Conservation (phyloP, 1,139 yeast genomes). For the Pichia sp. region DNA sequence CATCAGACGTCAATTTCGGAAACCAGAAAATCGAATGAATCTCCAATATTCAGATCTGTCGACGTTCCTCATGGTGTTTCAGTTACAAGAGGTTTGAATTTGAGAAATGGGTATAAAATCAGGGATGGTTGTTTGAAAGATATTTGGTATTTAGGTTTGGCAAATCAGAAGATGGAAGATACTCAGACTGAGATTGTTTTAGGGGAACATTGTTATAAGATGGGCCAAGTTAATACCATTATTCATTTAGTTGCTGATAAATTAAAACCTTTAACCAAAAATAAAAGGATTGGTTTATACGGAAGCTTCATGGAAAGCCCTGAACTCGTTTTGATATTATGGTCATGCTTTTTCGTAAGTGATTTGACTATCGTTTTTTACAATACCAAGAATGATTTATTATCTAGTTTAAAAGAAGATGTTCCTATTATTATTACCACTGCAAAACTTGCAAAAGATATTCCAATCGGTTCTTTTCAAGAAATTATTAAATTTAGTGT, state of each 20-base stretch:
- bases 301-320: conserved; percentile 16
- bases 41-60: conserved; percentile 60
- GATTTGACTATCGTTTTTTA: conserved; percentile 22
- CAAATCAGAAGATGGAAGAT: conserved; percentile 8
- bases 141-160: conserved; percentile 45
- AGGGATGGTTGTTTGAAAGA: conserved; percentile 68
- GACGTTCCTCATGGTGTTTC: conserved; percentile 58
- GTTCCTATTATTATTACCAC: conserved; percentile 15
- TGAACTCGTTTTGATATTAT: conserved; percentile 20
- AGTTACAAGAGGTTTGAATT: conserved; percentile 58
- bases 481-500: conserved; percentile 6
- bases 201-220: conserved; percentile 5
- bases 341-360: conserved; percentile 25
- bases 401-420: conserved; percentile 5
- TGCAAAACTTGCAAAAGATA: conserved; percentile 2
- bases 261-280: conserved; percentile 5
- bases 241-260: conserved; percentile 16
- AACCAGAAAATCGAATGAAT: conserved; percentile 51
- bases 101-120: conserved; percentile 55
- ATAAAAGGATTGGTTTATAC: conserved; percentile 21
- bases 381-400: conserved; percentile 2
- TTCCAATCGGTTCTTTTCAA: not conserved
- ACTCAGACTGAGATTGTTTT: conserved; percentile 1
- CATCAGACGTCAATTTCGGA: conserved; percentile 55
- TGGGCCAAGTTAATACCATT: conserved; percentile 20